Percentiles rank a stretch among this genome's conserved stretches.
Conservation (phyloP, 352 stramenopile species). For the Globisporangium perplexum region DNA sequence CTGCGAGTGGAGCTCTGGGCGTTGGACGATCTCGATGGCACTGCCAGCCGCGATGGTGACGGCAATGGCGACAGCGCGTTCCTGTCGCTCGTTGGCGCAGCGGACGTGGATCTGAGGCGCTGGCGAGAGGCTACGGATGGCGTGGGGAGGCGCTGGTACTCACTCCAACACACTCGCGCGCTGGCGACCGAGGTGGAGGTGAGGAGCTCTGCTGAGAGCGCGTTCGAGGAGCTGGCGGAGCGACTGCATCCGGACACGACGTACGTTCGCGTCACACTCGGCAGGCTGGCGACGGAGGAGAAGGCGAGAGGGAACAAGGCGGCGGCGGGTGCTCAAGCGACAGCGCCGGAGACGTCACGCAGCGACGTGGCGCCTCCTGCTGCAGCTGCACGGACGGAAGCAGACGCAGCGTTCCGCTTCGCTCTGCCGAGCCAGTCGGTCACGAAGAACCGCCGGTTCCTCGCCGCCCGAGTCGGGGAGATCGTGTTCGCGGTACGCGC, state of each 20-base stretch:
- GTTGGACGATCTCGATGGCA: background rate
- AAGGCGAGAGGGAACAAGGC: background rate
- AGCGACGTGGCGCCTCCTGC: background rate
- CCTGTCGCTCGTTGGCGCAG: slow-evolving; percentile 7
- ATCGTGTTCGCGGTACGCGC: slow-evolving; percentile 10
- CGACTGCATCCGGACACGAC: background rate
- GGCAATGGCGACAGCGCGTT: background rate
- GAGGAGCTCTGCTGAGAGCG: background rate
- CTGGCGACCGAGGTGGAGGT: too few species aligned
- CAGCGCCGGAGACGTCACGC: background rate
- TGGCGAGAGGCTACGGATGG: background rate
- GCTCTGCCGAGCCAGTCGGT: slow-evolving; percentile 5
- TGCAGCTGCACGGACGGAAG: background rate
- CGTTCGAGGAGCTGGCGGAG: slow-evolving; percentile 7
- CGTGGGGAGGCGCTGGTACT: slow-evolving; percentile 7
- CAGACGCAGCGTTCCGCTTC: slow-evolving; percentile 8
- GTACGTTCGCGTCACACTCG: slow-evolving; percentile 6
- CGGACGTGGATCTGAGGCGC: background rate
- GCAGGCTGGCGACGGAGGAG: too few species aligned
- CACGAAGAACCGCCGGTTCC: slow-evolving; percentile 7
- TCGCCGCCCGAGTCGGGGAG: slow-evolving; percentile 10
- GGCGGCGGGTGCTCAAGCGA: too few species aligned
- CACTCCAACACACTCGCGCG: background rate
- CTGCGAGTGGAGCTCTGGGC: slow-evolving; percentile 9
- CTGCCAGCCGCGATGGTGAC: background rate